Conservation (phyloP, 2,329 filamentous ascomycete species). For the Orbilia quercus region DNA sequence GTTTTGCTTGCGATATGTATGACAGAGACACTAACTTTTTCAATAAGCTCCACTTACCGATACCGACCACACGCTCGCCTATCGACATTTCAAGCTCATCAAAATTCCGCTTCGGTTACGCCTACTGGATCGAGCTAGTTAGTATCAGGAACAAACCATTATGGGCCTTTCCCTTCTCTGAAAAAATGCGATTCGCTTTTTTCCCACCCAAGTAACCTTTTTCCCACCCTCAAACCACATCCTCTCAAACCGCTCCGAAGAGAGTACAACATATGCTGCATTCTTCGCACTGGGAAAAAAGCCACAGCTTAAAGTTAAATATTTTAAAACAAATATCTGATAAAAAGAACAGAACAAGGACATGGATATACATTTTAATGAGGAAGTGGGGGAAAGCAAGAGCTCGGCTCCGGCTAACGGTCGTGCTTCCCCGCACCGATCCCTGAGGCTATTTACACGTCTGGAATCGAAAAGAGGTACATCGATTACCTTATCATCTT, state of each 20-base stretch:
- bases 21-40: background rate
- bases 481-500: too few relatives aligned
- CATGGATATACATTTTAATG: conserved; percentile 23
- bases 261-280: too few relatives aligned
- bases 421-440: conserved; percentile 51
- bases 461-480: conserved; percentile 5
- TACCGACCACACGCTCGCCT: conserved; percentile 32
- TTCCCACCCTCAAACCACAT: too few relatives aligned
- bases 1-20: conserved; percentile 3
- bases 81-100: conserved; percentile 24
- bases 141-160: conserved; percentile 39
- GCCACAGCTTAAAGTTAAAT: too few relatives aligned
- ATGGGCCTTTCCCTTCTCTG: background rate
- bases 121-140: conserved; percentile 37
- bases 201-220: background rate
- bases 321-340: too few relatives aligned
- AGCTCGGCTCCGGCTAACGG: conserved; percentile 50
- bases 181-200: background rate
- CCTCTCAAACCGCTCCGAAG: too few relatives aligned
- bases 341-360: background rate
- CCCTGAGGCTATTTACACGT: conserved; percentile 30
- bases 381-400: conserved; percentile 28
- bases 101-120: conserved; percentile 35
- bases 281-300: too few relatives aligned
- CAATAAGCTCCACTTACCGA: conserved; percentile 11